Base-by-base conservation (phyloP, 306 rosid species). In the Cyamopsis tetragonoloba region DNA sequence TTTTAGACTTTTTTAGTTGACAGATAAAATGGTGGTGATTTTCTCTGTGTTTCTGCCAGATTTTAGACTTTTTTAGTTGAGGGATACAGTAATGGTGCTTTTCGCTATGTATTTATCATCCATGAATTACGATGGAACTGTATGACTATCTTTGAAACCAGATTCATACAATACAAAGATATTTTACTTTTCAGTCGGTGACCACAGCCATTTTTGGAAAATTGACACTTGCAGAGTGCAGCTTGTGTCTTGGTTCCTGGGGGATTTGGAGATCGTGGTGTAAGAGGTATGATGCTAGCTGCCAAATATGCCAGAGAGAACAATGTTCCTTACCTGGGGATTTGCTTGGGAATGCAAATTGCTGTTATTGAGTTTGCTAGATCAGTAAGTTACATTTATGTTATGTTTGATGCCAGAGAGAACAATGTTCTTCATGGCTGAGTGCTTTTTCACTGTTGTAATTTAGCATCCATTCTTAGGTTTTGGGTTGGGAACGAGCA, bases 251-350 rank as follows among this genome's bases (percentile, higher is more conserved):
- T 93, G 87, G 95, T 93, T 83, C 99, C 99, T 13, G 99, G 99
- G 71, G 99, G 99, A 65, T 93, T 93, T 86, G 99, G 99, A 71
- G 97, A 93, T 79, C 99, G 99, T 60, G 96, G 99, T 17, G 97
- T 93, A 66, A 77, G 66, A 61, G 99, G 99, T 42, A 93, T 93
- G 99, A 82, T 93, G 67, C 85, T 89, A 68, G 99, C 99, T 73
- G 97, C 99, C 42, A 85, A 93, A 69, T 93, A 93, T 84, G 97
- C 99, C 64, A 85, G 99, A 79, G 96, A 93, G 79, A 90, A 90
- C 85, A 86, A 82, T 57, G 83, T 93, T 84, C 99, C 99, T 49
- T 93, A 86, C 81, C 85, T 93, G 34, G 99, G 99, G 48, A 93
- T 93, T 77, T 93, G 99, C 84, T 84, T 93, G 90, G 99, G 99